A percentile compares a stretch with the other conserved stretches of the same genome.
Conservation (phyloP, 2,329 filamentous ascomycete genomes). For the Fusarium brevicatenulatum region DNA sequence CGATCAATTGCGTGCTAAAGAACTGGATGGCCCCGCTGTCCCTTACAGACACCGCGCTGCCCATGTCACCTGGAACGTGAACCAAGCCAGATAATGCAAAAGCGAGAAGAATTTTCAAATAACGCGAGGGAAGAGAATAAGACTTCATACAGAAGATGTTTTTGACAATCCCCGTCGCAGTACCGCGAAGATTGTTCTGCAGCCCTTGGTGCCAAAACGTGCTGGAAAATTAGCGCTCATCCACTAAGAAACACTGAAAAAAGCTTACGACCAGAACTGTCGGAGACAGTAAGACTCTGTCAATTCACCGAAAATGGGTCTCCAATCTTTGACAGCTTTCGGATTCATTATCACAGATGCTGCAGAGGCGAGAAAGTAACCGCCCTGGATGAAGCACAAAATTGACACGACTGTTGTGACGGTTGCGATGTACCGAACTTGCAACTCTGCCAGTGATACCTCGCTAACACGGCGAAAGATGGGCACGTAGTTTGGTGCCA, state of each 20-base stretch:
- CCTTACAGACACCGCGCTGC: constrained; percentile 21
- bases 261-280: constrained; percentile 37
- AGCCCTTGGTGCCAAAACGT: constrained; percentile 39
- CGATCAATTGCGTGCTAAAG: constrained; percentile 28
- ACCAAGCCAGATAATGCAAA: constrained; percentile 31
- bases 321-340: constrained; percentile 28
- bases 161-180: constrained; percentile 32
- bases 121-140: constrained; percentile 12
- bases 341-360: constrained; percentile 22
- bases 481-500: constrained; percentile 17
- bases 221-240: not conserved
- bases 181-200: constrained; percentile 31
- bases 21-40: constrained; percentile 34
- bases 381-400: constrained; percentile 38
- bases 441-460: constrained; percentile 15
- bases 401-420: constrained; percentile 34
- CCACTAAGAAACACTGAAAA: not conserved
- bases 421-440: constrained; percentile 34
- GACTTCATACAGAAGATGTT: constrained; percentile 30
- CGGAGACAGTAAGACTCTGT: constrained; percentile 28
- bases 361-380: constrained; percentile 29
- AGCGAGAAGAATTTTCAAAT: constrained; percentile 32
- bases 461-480: constrained; percentile 28
- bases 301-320: constrained; percentile 31
- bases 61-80: constrained; percentile 32